These are phyloP conservation scores for Talaromyces islandicus DNA, from an alignment of 2,329 filamentous ascomycete genomes.

Conservation along the genomic window DNA sequence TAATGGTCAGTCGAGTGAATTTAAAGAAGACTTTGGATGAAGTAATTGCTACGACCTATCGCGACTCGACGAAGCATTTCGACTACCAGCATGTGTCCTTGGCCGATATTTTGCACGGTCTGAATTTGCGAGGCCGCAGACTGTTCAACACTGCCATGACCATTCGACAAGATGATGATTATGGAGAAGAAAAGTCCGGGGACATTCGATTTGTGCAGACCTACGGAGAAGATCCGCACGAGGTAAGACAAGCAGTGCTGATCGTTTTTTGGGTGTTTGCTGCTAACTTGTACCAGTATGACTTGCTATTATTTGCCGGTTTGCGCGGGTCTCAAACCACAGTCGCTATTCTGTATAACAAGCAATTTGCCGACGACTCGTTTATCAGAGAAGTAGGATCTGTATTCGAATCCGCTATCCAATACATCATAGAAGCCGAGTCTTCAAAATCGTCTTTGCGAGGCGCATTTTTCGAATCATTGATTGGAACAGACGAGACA, in stretches of 20 bases:
- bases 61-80: neutral
- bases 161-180: neutral
- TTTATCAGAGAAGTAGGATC: neutral
- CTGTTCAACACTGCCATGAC: neutral
- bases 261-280: neutral
- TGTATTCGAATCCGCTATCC: neutral
- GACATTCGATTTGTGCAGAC: neutral
- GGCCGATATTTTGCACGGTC: neutral
- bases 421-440: neutral
- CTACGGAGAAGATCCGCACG: neutral
- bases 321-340: neutral
- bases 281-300: neutral
- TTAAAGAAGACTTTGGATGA: neutral
- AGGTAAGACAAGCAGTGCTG: neutral
- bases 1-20: constrained; percentile 12
- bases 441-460: neutral
- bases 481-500: neutral
- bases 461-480: neutral
- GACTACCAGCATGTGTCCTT: neutral
- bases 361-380: neutral
- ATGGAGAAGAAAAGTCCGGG: neutral
- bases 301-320: neutral
- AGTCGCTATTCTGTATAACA: neutral
- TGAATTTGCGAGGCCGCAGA: neutral
- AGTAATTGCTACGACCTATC: neutral